These are phyloP conservation scores for Hyaloperonospora brassicae DNA, from an alignment of 352 stramenopile species.

Conservation along the genomic window DNA sequence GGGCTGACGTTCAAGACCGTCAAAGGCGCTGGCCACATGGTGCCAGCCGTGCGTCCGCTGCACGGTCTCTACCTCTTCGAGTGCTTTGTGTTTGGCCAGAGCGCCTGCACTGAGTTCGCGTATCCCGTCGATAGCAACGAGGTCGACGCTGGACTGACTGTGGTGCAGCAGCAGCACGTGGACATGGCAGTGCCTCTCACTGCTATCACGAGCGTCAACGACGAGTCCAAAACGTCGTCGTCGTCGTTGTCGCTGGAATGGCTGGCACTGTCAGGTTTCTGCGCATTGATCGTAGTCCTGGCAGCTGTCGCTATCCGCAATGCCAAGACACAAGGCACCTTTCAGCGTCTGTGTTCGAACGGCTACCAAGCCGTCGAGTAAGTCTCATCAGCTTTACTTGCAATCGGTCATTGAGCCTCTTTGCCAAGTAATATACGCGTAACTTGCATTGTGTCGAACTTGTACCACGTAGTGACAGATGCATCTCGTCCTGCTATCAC, in stretches of 20 bases:
- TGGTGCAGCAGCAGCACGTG: constrained; percentile 7
- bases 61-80: constrained; percentile 75
- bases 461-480: too few relatives aligned
- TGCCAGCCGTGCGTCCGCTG: constrained; percentile 65
- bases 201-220: constrained; percentile 2
- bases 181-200: constrained; percentile 4
- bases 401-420: too few relatives aligned
- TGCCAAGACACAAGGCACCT: constrained; percentile 32
- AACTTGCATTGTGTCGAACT: too few relatives aligned
- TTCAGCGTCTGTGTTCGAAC: constrained; percentile 38
- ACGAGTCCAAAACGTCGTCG: constrained; percentile 1
- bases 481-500: too few relatives aligned
- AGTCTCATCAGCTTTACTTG: not conserved
- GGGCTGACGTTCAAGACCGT: constrained; percentile 87
- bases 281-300: constrained; percentile 22
- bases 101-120: constrained; percentile 37
- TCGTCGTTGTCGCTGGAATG: constrained; percentile 8
- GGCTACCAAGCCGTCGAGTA: constrained; percentile 21
- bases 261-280: constrained; percentile 20
- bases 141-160: constrained; percentile 32
- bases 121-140: constrained; percentile 65
- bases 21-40: constrained; percentile 88
- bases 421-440: not conserved
- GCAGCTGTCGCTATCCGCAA: constrained; percentile 38
- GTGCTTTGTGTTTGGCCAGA: constrained; percentile 69